Evolutionary conservation across 2,329 filamentous ascomycete genomes (phyloP), one percentile per base, ranked within the genome.

Genomic region (Thermomyces lanuginosus): DNA sequence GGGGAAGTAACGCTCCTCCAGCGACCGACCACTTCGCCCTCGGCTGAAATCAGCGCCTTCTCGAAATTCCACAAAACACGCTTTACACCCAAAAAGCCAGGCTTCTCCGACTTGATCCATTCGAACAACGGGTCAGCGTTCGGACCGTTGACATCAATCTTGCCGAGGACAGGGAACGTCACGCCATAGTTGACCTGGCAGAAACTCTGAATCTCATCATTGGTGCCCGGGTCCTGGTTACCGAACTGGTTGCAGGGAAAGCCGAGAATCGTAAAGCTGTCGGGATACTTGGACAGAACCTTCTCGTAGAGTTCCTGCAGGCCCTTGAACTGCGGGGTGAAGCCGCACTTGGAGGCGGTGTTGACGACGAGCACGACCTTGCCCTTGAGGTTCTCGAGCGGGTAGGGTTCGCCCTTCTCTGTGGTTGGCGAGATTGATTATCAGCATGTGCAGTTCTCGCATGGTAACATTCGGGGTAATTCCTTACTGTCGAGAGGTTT

Each of bases 181-280:
- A 93, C 83, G 53, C 84, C 80, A 55, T 92, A 93, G 68, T 93
- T 95, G 54, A 89, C 34, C 61, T 82, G 78, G 67, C 84, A 95
- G 61, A 83, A 84, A 40, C 59, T 60, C 58, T 83, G 76, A 54
- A 86, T 84, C 30, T 83, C 72, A 32, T 83, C 78, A 53, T 82
- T 67, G 53, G 62, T 65, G 45, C 81, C 83, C 16, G 86, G 86
- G 50, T 95, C 89, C 59, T 98, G 89, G 40, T 60, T 58, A 46
- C 75, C 80, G 58, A 98, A 98, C 60, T 98, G 89, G 67, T 95
- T 98, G 74, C 86, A 95, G 31, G 89, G 89, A 62, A 98, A 95
- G 44, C 84, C 89, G 48, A 98, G 67, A 59, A 98, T 72, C 46
- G 72, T 65, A 52, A 98, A 89, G 46, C 83, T 67, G 38, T 81